These are phyloP conservation scores for Plasmodium coatneyi DNA, from an alignment of 169 alveolate species.

Conservation along the genomic window DNA sequence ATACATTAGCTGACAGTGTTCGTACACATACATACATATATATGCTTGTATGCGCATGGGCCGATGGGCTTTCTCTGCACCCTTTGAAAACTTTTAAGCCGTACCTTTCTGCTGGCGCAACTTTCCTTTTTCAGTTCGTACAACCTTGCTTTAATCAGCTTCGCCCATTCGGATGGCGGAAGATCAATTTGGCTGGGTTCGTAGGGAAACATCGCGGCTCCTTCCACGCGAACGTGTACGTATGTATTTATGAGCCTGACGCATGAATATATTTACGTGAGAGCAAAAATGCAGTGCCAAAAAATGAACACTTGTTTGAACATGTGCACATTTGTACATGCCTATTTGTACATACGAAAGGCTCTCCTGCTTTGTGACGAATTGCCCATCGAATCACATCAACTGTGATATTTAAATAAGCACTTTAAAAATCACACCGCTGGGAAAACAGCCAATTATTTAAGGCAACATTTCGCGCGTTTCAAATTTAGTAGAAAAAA, in stretches of 20 bases:
- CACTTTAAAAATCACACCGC: neutral
- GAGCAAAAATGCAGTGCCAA: neutral
- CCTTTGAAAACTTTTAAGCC: neutral
- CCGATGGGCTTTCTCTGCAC: neutral
- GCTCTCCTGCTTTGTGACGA: neutral
- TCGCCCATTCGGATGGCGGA: constrained; percentile 65
- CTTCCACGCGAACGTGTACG: neutral
- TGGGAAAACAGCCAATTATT: neutral
- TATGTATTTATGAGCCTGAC: neutral
- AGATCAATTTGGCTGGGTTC: constrained; percentile 66
- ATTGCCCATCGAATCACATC: neutral
- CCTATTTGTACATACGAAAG: neutral
- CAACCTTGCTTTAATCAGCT: constrained; percentile 46
- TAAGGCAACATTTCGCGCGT: neutral
- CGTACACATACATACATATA: neutral
- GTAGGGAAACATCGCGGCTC: constrained; percentile 68
- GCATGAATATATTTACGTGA: constrained; percentile 9
- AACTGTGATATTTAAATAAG: neutral
- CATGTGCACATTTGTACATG: neutral
- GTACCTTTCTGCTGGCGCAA: constrained; percentile 26
- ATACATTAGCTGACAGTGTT: neutral
- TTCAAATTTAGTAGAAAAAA: neutral
- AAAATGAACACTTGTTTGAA: neutral
- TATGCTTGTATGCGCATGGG: neutral
- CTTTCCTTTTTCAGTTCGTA: constrained; percentile 49